Conservation (phyloP, 768 basidiomycete genomes). For the Amanita pallidorosea region DNA sequence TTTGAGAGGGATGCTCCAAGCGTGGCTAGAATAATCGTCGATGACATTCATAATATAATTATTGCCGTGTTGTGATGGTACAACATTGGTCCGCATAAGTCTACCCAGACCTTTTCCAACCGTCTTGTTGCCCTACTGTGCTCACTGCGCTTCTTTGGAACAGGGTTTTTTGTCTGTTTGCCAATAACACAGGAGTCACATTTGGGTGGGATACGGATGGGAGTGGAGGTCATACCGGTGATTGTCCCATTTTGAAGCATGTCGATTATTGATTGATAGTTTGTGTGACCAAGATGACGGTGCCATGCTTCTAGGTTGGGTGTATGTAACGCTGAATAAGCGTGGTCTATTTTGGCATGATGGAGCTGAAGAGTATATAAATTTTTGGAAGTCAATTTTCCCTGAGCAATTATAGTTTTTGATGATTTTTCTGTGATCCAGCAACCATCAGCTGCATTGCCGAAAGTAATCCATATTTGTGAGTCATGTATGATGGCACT, state of each 20-base stretch:
- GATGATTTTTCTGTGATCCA: conserved; percentile 8
- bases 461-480: conserved; percentile 10
- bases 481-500: conserved; percentile 8
- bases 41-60: too few species aligned
- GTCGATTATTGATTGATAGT: conserved; percentile 5
- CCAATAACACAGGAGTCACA: too few species aligned
- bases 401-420: conserved; percentile 7
- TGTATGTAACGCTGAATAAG: background rate
- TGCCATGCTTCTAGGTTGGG: background rate
- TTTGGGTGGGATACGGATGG: too few species aligned
- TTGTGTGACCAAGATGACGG: background rate
- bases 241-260: too few species aligned
- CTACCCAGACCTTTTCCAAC: conserved; percentile 20
- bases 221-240: too few species aligned
- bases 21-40: too few species aligned
- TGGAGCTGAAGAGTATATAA: background rate
- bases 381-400: background rate
- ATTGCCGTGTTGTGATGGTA: too few species aligned
- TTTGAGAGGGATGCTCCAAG: too few species aligned
- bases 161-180: conserved; percentile 22
- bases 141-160: conserved; percentile 17
- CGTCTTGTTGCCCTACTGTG: conserved; percentile 13
- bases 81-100: too few species aligned
- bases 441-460: conserved; percentile 2
- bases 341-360: background rate